Conservation (phyloP, 345 rosid genomes). For the Reutealis trisperma region DNA sequence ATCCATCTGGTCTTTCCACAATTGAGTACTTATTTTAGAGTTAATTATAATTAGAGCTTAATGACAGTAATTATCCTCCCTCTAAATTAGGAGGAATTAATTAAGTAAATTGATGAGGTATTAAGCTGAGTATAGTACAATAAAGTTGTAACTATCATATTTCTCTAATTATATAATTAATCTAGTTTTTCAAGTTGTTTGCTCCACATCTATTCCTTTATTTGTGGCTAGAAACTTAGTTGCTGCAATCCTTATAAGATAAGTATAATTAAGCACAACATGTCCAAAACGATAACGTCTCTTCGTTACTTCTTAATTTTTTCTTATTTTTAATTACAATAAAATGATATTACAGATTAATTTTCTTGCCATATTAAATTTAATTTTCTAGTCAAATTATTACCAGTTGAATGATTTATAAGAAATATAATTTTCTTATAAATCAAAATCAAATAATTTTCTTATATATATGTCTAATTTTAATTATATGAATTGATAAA, state of each 20-base stretch:
- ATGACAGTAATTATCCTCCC: neutral
- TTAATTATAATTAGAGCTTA: neutral
- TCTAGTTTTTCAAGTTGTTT: neutral
- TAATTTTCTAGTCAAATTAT: neutral
- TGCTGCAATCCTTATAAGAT: too few relatives aligned
- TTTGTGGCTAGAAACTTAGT: too few relatives aligned
- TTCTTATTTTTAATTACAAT: neutral
- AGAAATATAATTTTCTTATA: neutral
- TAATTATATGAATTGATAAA: too few relatives aligned
- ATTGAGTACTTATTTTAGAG: slow-evolving; percentile 60
- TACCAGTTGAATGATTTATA: too few relatives aligned
- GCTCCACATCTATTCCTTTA: too few relatives aligned
- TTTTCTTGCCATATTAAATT: neutral
- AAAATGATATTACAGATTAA: neutral
- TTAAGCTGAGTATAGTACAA: neutral
- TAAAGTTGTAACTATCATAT: neutral
- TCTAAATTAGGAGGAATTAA: neutral
- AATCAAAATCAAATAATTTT: neutral
- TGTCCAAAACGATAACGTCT: too few relatives aligned
- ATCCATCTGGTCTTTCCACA: slow-evolving; percentile 41
- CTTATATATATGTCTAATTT: too few relatives aligned
- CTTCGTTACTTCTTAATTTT: neutral
- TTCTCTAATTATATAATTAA: neutral
- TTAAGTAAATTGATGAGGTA: neutral
- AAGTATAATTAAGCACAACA: too few relatives aligned